Evolutionary conservation across 2,329 filamentous ascomycete genomes (phyloP).

Genomic region (Dactylellina cionopaga): DNA sequence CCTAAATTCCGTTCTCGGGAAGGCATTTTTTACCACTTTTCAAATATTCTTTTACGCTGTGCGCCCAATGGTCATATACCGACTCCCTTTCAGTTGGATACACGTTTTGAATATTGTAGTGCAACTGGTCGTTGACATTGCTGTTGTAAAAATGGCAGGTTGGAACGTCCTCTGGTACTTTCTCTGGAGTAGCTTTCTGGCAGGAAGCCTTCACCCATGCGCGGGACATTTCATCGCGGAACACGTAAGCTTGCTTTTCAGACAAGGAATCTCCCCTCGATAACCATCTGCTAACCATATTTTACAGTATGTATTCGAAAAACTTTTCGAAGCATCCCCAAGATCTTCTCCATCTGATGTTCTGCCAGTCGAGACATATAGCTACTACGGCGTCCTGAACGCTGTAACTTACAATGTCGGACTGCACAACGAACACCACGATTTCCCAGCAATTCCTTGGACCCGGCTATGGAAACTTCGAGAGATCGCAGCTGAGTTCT

Average conservation of each 20-base stretch:
- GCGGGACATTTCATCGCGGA: slow-evolving; percentile 99
- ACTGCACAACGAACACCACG: slow-evolving; percentile 97
- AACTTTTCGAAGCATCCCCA: slow-evolving; percentile 66
- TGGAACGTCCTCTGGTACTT: slow-evolving; percentile 79
- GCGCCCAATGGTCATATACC: slow-evolving; percentile 93
- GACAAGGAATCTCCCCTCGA: background rate
- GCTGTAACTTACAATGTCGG: slow-evolving; percentile 96
- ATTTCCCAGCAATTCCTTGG: slow-evolving; percentile 97
- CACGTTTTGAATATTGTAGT: slow-evolving; percentile 82
- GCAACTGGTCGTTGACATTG: slow-evolving; percentile 80
- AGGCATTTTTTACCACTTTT: slow-evolving; percentile 99
- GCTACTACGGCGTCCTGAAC: slow-evolving; percentile 94
- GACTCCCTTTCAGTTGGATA: slow-evolving; percentile 83
- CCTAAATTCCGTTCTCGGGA: slow-evolving; percentile 92
- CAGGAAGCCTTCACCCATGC: slow-evolving; percentile 90
- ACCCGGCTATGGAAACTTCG: slow-evolving; percentile 81
- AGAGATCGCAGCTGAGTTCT: slow-evolving; percentile 87
- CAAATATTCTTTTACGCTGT: slow-evolving; percentile 99
- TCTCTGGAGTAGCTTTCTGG: slow-evolving; percentile 88
- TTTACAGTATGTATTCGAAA: slow-evolving; percentile 75
- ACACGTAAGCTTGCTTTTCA: slow-evolving; percentile 65
- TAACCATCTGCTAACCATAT: background rate
- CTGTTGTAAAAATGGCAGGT: slow-evolving; percentile 71
- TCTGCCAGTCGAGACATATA: slow-evolving; percentile 87
- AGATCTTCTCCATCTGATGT: slow-evolving; percentile 70